Evolutionary conservation across 768 basidiomycete genomes (phyloP), one percentile per base, ranked within the genome.

Genomic region (Russula ochroleuca): DNA sequence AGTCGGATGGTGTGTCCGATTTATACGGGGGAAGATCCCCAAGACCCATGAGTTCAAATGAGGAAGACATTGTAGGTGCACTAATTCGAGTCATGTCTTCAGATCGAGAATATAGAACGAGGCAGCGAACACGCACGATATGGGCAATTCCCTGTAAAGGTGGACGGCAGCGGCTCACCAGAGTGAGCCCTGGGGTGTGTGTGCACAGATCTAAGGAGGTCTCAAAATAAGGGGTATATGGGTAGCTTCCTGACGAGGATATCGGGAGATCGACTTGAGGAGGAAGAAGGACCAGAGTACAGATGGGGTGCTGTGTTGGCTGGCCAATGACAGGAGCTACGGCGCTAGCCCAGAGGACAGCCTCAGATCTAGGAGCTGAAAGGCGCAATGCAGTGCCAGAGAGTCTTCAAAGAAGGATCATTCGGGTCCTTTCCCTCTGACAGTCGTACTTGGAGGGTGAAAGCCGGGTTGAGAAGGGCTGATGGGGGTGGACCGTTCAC

Each of bases 11-110:
- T 40, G 61, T 21, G 17, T 62, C 55, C 5, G 55, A 41, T 5
- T 57, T 62, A 37, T 57, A 62, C 37, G 48, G 33, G 28, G 61
- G 25, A 8, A 55, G 37, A 48, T 50, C 54, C 25, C 53, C 55
- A 14, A 50, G 48, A 49, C 47, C 6, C 4, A 55, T 11, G 37
- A 50, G 37, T 38, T 40, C 54, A 33, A 56, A 56, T 38, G 55
- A 62, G 13, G 61, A 62, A 9, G 37, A 15, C 61, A 57, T 62
- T 10, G 13, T 48, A n/a, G 41, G 10, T 33, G 15, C 25, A 25
- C n/a, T 56, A 15, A 37, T 33, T 33, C 38, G 5, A 35, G 48
- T 43, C 47, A 57, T 28, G 15, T 25, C 21, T n/a, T 57, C 41
- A 33, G n/a, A 28, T 28, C 31, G n/a, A 5, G 11, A 56, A 8